Base-by-base conservation (phyloP, 257 asterid genomes). In the Solanum appendiculatum region DNA sequence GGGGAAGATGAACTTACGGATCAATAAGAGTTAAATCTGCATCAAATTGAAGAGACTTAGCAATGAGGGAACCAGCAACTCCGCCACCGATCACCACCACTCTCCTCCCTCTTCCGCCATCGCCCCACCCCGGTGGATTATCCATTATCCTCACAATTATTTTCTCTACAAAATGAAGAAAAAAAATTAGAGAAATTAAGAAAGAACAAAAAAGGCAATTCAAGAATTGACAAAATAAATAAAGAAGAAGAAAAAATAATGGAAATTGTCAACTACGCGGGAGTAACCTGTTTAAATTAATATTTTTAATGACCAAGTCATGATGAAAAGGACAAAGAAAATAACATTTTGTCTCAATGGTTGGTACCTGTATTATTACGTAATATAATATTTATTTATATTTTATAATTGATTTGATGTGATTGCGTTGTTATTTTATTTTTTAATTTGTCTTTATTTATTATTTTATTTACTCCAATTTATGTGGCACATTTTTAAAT, bases 11-110 rank as follows among this genome's bases (percentile, higher is more conserved):
- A 83, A 56, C 92, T 86, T 94, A 96, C 98, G 93, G 94, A 72
- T 96, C 98, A 89, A 96, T 89, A 83, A 96, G 95, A 88, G 98
- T 94, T 56, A 96, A 91, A 86, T 96, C 98, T 63, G 94, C 98
- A 69, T 83, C 90, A 86, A 95, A 96, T 83, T 96, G 99, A 89
- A 96, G 98, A 69, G 96, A 89, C 89, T 93, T 96, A 7, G 98
- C 98, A 89, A 96, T 64, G 77, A 96, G 91, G 29, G 99, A 92
- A 39, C 98, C 99, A 0, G 97, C 98, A 0, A 96, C 96, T 89
- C 99, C 99, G 21, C 99, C 98, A 70, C 99, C 98, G 6, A 96
- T 91, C 78, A 96, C 96, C 92, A 92, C 98, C 91, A 95, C 97
- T 87, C 95, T 91, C 92, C 93, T 95, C 94, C 98, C 93, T 27